These are phyloP conservation scores for Cryptococcus sp. DNA, from an alignment of 1,284 basidiomycete genomes.

Conservation along the genomic window DNA sequence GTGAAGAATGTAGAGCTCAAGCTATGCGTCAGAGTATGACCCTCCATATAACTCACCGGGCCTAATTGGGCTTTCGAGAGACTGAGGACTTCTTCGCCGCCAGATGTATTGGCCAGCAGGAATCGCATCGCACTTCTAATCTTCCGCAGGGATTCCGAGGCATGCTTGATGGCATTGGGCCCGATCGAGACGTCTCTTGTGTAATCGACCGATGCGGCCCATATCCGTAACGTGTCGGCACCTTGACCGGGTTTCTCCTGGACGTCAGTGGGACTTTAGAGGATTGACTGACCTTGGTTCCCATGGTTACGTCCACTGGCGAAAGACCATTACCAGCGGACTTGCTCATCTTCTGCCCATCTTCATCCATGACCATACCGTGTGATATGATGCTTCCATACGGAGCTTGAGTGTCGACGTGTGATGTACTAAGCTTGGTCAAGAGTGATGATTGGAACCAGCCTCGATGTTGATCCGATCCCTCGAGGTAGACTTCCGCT, in stretches of 20 bases:
- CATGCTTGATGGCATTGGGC: conserved; percentile 68
- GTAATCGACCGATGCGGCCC: conserved; percentile 90
- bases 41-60: conserved; percentile 54
- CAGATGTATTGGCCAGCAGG: conserved; percentile 72
- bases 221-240: conserved; percentile 79
- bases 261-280: not conserved
- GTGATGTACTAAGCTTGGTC: conserved; percentile 61
- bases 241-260: conserved; percentile 77
- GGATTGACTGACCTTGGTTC: conserved; percentile 61
- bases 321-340: conserved; percentile 87
- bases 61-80: conserved; percentile 51
- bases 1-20: conserved; percentile 80
- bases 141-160: conserved; percentile 74
- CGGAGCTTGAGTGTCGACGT: conserved; percentile 52
- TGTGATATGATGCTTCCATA: conserved; percentile 87
- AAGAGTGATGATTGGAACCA: conserved; percentile 98
- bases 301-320: conserved; percentile 74
- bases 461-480: conserved; percentile 95
- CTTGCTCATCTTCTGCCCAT: conserved; percentile 98
- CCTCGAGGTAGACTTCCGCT: conserved; percentile 93
- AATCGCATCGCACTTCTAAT: conserved; percentile 88
- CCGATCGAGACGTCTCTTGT: conserved; percentile 85
- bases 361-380: conserved; percentile 90
- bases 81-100: conserved; percentile 14
- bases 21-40: conserved; percentile 49